A percentile compares a stretch with the other conserved stretches of the same genome.
Conservation (phyloP, 371 early-diverging fungal genomes). For the Haplosporangium sp. region DNA sequence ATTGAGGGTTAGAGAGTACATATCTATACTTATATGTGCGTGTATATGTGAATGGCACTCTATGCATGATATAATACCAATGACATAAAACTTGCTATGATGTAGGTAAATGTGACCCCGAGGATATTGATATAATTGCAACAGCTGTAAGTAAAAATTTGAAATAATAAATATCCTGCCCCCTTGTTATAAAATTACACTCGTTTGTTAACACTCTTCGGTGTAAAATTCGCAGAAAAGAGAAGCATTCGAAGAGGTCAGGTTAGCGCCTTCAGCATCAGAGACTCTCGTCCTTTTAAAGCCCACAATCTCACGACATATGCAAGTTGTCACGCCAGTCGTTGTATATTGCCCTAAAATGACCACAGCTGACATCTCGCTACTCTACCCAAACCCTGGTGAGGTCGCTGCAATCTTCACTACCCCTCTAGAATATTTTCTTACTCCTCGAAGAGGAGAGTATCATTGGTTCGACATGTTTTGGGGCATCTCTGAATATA, state of each 20-base stretch:
- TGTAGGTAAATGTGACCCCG: slow-evolving; percentile 42
- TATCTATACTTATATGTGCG: too few relatives aligned
- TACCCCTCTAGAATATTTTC: slow-evolving; percentile 25
- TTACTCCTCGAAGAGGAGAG: slow-evolving; percentile 20
- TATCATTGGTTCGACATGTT: slow-evolving; percentile 32
- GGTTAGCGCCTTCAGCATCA: slow-evolving; percentile 8
- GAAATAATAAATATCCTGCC: neutral
- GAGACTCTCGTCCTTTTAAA: slow-evolving; percentile 14
- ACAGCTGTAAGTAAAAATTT: slow-evolving; percentile 53
- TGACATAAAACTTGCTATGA: neutral
- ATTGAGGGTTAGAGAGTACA: neutral
- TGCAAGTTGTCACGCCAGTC: slow-evolving; percentile 45
- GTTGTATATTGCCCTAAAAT: slow-evolving; percentile 34
- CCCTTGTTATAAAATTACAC: neutral
- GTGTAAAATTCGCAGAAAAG: slow-evolving; percentile 27
- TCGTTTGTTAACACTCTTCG: too few relatives aligned
- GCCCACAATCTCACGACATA: slow-evolving; percentile 31
- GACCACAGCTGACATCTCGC: slow-evolving; percentile 22
- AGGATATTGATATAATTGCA: slow-evolving; percentile 33
- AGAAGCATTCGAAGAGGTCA: slow-evolving; percentile 47
- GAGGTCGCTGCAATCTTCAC: slow-evolving; percentile 49
- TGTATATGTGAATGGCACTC: neutral
- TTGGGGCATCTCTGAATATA: slow-evolving; percentile 12
- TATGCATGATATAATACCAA: neutral
- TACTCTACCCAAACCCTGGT: slow-evolving; percentile 38